phyloP scores from a whole-genome alignment of 2,329 filamentous ascomycete species.

The Colletotrichum godetiae region DNA sequence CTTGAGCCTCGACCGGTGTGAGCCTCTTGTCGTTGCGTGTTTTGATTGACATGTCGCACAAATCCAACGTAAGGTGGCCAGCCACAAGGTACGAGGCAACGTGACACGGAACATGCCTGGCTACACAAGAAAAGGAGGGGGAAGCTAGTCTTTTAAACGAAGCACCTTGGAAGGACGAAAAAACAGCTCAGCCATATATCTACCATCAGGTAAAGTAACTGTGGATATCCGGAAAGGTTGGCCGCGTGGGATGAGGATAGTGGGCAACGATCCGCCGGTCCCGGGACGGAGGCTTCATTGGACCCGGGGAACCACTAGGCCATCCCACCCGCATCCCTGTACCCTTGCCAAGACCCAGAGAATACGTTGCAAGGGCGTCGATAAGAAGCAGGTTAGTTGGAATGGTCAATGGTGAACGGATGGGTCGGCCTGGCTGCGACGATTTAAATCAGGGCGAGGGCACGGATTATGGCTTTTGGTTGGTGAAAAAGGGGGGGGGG shows the following conservation, averaged over 20 bases:
- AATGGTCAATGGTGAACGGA: background rate
- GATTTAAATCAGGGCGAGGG: background rate
- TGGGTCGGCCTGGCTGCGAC: background rate
- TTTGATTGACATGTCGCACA: background rate
- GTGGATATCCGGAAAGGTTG: background rate
- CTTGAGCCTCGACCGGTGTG: background rate
- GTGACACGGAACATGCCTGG: background rate
- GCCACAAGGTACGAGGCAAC: background rate
- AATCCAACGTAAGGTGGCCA: background rate
- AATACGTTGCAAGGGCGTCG: background rate
- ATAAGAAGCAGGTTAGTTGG: background rate
- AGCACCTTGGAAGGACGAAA: background rate
- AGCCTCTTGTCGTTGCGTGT: background rate
- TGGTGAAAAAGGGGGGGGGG: background rate
- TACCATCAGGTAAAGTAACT: background rate
- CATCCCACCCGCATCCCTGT: background rate
- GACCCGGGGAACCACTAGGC: background rate
- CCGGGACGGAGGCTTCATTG: constrained; percentile 22
- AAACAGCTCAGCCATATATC: background rate
- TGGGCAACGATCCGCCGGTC: constrained; percentile 13
- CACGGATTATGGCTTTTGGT: background rate
- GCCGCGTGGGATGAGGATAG: background rate
- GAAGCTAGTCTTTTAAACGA: background rate
- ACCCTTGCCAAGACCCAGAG: constrained; percentile 24
- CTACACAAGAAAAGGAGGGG: background rate